Evolutionary conservation across 2,329 filamentous ascomycete species (phyloP), one percentile per base, ranked within the genome.

Genomic region (Venturia asperata): DNA sequence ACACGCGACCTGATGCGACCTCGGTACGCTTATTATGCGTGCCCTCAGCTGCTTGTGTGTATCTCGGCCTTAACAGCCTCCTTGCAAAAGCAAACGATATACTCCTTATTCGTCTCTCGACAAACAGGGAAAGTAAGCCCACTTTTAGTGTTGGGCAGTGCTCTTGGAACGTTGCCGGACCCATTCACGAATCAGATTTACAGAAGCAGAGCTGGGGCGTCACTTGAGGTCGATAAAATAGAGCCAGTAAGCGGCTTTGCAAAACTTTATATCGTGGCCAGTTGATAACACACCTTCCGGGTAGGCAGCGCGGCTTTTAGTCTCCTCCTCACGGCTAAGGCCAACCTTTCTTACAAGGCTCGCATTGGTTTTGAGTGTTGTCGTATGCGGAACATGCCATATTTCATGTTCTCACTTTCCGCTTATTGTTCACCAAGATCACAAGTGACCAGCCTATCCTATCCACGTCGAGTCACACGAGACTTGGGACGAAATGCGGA

Each of bases 1-100:
- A 58, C 52, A 58, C 52, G 30, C 37, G 30, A 21, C 52, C 27
- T n/a, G 15, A 58, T 27, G 52, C 27, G 52, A 58, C 52, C 30
- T 37, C 52, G 52, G 52, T 37, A 58, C 52, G 52, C 52, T 58
- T 58, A 21, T 58, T 58, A 37, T n/a, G 52, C 52, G 52, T 58
- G 30, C 27, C 30, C 52, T 58, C 30, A 58, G 52, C 52, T 58
- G 52, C 15, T 11, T 58, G 52, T 37, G 27, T 30, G 30, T 55
- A 55, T 55, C 49, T 55, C 52, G 52, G 52, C 52, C 30, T 58
- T 37, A 58, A n/a, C 27, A 27, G 19, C 30, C 30, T 58, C 30
- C 52, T 58, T 37, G 52, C 52, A 58, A 58, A 58, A 37, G 21
- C 52, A 58, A 58, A 58, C 27, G 27, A 37, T 15, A n/a, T n/a